These are phyloP conservation scores for Aspergillus brunneoviolaceus DNA, from an alignment of 2,329 filamentous ascomycete genomes.

Conservation along the genomic window DNA sequence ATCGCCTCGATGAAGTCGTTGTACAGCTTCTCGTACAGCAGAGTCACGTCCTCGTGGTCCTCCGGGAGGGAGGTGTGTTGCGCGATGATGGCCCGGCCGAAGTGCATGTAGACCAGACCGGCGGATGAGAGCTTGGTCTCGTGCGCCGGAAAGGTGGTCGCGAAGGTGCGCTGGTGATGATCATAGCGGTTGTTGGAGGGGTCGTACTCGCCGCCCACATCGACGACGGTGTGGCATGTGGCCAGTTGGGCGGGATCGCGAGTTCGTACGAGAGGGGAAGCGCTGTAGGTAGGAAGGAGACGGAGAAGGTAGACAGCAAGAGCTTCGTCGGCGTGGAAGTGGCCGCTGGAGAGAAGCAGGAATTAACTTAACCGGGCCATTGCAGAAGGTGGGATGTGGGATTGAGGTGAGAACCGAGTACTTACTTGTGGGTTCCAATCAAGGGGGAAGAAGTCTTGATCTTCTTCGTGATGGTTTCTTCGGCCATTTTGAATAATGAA, in stretches of 20 bases:
- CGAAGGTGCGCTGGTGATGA: conserved; percentile 94
- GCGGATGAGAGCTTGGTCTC: conserved; percentile 89
- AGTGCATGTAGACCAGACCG: conserved; percentile 93
- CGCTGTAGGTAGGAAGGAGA: conserved; percentile 75
- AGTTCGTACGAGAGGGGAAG: conserved; percentile 76
- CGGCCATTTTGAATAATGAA: conserved; percentile 59
- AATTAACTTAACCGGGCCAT: conserved; percentile 17
- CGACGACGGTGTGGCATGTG: conserved; percentile 90
- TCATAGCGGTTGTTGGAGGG: conserved; percentile 76
- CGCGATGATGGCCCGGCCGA: conserved; percentile 80
- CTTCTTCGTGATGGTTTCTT: conserved; percentile 71
- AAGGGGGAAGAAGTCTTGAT: conserved; percentile 71
- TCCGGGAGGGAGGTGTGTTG: conserved; percentile 60
- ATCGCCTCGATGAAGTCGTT: conserved; percentile 91
- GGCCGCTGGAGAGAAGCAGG: conserved; percentile 57
- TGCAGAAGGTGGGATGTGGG: neutral
- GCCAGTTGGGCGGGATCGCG: conserved; percentile 77
- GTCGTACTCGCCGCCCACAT: conserved; percentile 96
- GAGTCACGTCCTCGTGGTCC: conserved; percentile 65
- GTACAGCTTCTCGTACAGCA: conserved; percentile 88
- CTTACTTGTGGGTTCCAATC: conserved; percentile 86
- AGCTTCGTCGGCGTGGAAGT: conserved; percentile 98
- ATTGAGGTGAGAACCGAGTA: neutral
- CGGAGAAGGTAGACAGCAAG: conserved; percentile 95
- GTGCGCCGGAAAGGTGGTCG: conserved; percentile 77